phyloP scores from a whole-genome alignment of 2,329 filamentous ascomycete species.

The Aspergillus quadrilineatus region DNA sequence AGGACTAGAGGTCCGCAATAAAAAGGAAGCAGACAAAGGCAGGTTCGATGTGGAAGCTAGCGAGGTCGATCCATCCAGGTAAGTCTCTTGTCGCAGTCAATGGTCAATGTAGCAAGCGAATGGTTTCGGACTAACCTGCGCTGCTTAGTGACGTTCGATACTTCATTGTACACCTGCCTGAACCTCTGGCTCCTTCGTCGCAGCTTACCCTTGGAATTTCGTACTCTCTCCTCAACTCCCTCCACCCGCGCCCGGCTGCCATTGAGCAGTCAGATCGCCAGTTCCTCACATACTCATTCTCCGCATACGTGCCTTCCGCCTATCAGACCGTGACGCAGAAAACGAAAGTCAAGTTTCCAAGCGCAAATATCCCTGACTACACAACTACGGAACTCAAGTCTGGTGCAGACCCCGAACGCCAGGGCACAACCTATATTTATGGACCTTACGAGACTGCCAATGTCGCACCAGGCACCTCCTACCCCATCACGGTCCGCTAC shows the following conservation, averaged over 20 bases:
- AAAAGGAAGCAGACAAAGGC: constrained; percentile 69
- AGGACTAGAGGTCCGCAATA: constrained; percentile 87
- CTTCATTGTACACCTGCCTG: constrained; percentile 77
- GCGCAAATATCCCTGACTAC: constrained; percentile 76
- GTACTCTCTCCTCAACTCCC: constrained; percentile 76
- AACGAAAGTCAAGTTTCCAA: constrained; percentile 90
- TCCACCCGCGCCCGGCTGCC: constrained; percentile 73
- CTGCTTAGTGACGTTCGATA: constrained; percentile 69
- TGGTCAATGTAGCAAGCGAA: constrained; percentile 19
- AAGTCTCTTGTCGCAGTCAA: constrained; percentile 56
- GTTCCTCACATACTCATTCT: constrained; percentile 82
- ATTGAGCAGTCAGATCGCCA: constrained; percentile 86
- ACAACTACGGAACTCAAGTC: constrained; percentile 64
- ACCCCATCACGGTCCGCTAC: constrained; percentile 78
- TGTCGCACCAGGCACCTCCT: constrained; percentile 71
- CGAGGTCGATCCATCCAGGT: constrained; percentile 57
- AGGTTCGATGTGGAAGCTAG: constrained; percentile 69
- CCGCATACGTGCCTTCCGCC: constrained; percentile 76
- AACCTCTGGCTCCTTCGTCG: constrained; percentile 69
- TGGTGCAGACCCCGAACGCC: constrained; percentile 71
- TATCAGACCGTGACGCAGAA: constrained; percentile 91
- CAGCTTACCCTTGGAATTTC: constrained; percentile 86
- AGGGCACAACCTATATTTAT: constrained; percentile 83
- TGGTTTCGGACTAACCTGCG: constrained; percentile 5
- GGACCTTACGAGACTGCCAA: constrained; percentile 73